phyloP scores from a whole-genome alignment of 352 stramenopile genomes.

The Phytopythium chamaehyphon region DNA sequence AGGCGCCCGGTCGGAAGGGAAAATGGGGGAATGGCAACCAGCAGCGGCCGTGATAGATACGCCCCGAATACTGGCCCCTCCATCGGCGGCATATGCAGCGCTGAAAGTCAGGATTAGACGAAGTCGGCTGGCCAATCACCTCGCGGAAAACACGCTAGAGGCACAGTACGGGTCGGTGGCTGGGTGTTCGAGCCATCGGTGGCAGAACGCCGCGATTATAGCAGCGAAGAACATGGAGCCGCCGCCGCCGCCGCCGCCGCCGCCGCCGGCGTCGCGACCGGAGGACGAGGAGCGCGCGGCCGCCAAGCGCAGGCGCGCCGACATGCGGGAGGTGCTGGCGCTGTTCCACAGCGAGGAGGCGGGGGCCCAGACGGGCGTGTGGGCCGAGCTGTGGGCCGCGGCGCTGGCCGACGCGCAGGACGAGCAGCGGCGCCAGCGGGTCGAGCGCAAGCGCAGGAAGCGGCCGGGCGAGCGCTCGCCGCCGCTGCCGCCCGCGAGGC shows the following conservation, averaged over 20 bases:
- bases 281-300: constrained; percentile 22
- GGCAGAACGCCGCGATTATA: too few species aligned
- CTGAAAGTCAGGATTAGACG: not conserved
- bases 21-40: not conserved
- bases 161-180: too few species aligned
- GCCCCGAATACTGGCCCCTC: too few species aligned
- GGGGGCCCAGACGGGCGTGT: constrained; percentile 30
- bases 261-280: constrained; percentile 22
- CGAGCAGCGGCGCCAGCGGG: constrained; percentile 38
- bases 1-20: too few species aligned
- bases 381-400: constrained; percentile 41
- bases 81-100: not conserved
- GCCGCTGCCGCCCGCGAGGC: constrained; percentile 4
- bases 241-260: constrained; percentile 31
- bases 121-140: not conserved
- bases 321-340: constrained; percentile 65
- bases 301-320: constrained; percentile 34
- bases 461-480: constrained; percentile 15
- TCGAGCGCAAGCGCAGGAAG: constrained; percentile 33
- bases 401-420: constrained; percentile 61
- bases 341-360: constrained; percentile 44
- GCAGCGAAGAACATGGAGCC: constrained; percentile 18
- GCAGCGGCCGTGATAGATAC: not conserved
- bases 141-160: too few species aligned
- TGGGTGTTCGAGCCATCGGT: too few species aligned